Conservation (phyloP, 2,329 filamentous ascomycete species). For the Botrytis sinoallii region DNA sequence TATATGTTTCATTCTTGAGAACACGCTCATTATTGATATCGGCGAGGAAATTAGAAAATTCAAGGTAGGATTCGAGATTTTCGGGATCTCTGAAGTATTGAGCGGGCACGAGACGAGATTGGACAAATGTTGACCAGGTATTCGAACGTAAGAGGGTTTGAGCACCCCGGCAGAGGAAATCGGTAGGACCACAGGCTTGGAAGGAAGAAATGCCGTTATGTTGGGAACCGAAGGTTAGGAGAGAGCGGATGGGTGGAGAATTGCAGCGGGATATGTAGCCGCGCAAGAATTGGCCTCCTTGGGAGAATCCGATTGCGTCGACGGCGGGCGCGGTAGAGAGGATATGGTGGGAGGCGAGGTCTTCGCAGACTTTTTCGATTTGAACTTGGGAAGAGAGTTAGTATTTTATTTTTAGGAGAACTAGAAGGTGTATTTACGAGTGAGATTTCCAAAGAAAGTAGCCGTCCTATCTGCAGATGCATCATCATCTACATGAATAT, state of each 20-base stretch:
- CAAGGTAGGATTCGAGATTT: slow-evolving; percentile 70
- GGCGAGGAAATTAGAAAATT: slow-evolving; percentile 81
- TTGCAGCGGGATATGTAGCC: slow-evolving; percentile 89
- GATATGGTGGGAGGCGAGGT: slow-evolving; percentile 72
- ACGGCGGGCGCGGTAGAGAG: slow-evolving; percentile 77
- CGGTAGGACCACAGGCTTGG: slow-evolving; percentile 64
- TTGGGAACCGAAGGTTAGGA: slow-evolving; percentile 69
- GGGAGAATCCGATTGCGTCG: slow-evolving; percentile 91
- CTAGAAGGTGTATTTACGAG: slow-evolving; percentile 34
- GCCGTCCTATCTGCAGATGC: slow-evolving; percentile 69
- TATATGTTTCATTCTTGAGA: slow-evolving; percentile 72
- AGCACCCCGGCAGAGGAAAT: slow-evolving; percentile 79
- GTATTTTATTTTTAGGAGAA: background rate
- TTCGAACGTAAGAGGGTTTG: slow-evolving; percentile 75
- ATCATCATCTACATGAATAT: slow-evolving; percentile 64
- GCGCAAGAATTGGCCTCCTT: slow-evolving; percentile 94
- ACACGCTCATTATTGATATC: slow-evolving; percentile 92
- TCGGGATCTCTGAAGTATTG: slow-evolving; percentile 84
- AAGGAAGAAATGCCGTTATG: slow-evolving; percentile 85
- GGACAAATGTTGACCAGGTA: slow-evolving; percentile 76
- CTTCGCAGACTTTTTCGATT: slow-evolving; percentile 71
- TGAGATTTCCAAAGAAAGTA: slow-evolving; percentile 89
- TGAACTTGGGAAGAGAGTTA: slow-evolving; percentile 45
- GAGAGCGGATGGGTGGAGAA: slow-evolving; percentile 50
- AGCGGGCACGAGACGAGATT: slow-evolving; percentile 79